Evolutionary conservation across 2,329 filamentous ascomycete genomes (phyloP).

Genomic region (Cercospora sp.): DNA sequence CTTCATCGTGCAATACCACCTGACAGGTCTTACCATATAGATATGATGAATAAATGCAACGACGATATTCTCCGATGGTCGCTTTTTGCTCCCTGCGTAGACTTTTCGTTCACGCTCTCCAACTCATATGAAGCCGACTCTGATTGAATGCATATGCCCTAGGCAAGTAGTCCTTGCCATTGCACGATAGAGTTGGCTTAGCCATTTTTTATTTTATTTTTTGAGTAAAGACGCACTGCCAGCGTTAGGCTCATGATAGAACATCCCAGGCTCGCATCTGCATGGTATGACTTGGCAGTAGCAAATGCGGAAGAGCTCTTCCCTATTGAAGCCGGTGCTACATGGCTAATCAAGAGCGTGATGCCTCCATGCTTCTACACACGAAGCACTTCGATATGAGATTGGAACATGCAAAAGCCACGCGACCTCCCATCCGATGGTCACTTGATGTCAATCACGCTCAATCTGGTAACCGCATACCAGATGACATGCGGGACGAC

Average conservation of each 20-base stretch:
- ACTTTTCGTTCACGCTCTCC: background rate
- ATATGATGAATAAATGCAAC: background rate
- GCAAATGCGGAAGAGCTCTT: background rate
- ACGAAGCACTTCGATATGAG: background rate
- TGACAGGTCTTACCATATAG: background rate
- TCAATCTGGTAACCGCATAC: background rate
- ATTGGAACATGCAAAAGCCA: background rate
- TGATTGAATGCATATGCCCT: background rate
- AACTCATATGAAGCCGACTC: background rate
- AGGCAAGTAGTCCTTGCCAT: background rate
- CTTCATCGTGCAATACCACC: background rate
- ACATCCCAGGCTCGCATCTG: background rate
- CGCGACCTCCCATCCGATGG: too few species aligned
- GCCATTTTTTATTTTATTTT: too few species aligned
- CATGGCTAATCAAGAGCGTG: background rate
- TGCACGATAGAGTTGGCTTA: background rate
- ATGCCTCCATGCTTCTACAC: background rate
- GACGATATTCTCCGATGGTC: background rate
- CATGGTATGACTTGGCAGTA: background rate
- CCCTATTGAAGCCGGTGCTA: background rate
- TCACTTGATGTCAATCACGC: background rate
- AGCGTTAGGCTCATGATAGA: background rate
- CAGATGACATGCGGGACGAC: background rate
- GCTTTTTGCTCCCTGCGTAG: background rate
- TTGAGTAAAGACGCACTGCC: background rate